These are phyloP conservation scores for Rhynchosporium agropyri DNA, from an alignment of 2,329 filamentous ascomycete genomes.

Conservation along the genomic window DNA sequence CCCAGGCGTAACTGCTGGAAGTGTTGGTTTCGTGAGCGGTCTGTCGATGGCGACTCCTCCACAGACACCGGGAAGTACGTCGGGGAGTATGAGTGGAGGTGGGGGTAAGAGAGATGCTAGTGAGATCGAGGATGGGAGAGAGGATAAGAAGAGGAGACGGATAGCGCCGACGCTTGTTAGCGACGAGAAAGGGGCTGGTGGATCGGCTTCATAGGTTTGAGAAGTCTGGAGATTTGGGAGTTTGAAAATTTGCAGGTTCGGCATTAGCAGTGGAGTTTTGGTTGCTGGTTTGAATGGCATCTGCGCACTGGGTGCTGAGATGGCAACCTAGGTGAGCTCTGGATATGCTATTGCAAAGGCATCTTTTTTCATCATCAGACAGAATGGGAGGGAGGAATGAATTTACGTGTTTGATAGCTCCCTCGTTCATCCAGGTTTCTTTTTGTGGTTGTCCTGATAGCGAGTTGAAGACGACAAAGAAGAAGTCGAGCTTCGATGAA, in stretches of 20 bases:
- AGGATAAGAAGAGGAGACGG: conserved; percentile 66
- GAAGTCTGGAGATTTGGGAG: conserved; percentile 11
- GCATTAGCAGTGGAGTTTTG: conserved; percentile 17
- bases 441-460: too few species aligned
- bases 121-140: conserved; percentile 53
- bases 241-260: conserved; percentile 1
- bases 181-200: background rate
- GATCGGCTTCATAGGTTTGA: background rate
- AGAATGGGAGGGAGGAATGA: background rate
- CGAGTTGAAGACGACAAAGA: too few species aligned
- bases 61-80: conserved; percentile 74
- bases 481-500: too few species aligned
- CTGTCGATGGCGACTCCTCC: conserved; percentile 87
- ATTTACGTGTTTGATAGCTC: background rate
- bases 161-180: conserved; percentile 62
- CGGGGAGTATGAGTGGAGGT: conserved; percentile 52
- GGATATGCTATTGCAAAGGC: background rate
- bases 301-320: background rate
- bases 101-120: conserved; percentile 57
- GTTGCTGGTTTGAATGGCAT: background rate
- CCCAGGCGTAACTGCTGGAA: conserved; percentile 69
- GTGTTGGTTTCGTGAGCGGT: conserved; percentile 52
- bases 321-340: background rate
- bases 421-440: too few species aligned
- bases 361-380: too few species aligned